These are phyloP conservation scores for Monosporozyma aerobia DNA, from an alignment of 805 yeast species.

Conservation along the genomic window DNA sequence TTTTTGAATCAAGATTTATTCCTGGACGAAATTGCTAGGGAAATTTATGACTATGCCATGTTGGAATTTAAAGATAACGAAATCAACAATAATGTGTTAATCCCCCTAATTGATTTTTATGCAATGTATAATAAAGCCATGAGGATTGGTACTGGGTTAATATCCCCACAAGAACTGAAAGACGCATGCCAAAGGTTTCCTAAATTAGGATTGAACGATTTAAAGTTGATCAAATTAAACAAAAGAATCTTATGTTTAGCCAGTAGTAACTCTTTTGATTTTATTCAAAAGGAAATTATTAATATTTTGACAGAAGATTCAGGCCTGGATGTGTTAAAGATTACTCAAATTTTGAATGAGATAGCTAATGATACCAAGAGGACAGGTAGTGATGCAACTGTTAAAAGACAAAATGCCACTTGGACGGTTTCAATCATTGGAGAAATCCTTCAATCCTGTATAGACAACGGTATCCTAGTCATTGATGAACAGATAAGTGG, in stretches of 20 bases:
- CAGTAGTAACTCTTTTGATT: conserved; percentile 24
- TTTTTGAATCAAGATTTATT: conserved; percentile 35
- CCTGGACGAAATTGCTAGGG: conserved; percentile 65
- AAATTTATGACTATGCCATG: conserved; percentile 58
- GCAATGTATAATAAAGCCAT: conserved; percentile 56
- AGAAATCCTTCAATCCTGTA: conserved; percentile 54
- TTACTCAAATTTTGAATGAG: conserved; percentile 21
- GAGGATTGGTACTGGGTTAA: conserved; percentile 54
- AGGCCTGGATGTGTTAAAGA: conserved; percentile 25
- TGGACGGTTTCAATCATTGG: conserved; percentile 61
- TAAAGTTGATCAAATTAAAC: conserved; percentile 30
- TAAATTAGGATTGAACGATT: conserved; percentile 40
- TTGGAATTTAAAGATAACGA: conserved; percentile 44
- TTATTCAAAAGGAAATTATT: conserved; percentile 22
- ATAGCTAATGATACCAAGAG: conserved; percentile 1
- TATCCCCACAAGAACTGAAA: conserved; percentile 59
- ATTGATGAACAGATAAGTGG: conserved; percentile 66
- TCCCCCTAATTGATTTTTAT: conserved; percentile 54
- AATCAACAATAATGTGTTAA: conserved; percentile 25
- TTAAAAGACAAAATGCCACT: not conserved
- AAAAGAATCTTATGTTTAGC: conserved; percentile 30
- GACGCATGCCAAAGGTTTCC: conserved; percentile 53
- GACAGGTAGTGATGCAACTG: not conserved
- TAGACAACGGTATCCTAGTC: conserved; percentile 47
- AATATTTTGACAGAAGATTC: conserved; percentile 17